Conservation (phyloP, 2,329 filamentous ascomycete species). For the Thelonectria blattea region DNA sequence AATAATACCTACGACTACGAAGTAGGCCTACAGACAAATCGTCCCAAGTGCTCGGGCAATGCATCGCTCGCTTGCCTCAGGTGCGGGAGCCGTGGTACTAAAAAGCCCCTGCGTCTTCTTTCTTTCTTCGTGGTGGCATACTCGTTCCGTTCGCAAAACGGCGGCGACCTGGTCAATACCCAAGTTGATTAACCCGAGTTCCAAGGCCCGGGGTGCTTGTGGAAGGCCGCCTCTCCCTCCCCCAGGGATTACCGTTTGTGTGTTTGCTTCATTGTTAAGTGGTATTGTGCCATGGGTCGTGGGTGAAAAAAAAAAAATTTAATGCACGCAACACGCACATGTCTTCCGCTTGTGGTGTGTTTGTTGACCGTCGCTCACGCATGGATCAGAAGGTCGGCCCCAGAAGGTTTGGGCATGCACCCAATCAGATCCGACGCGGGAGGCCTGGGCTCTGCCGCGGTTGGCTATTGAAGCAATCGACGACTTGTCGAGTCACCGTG, state of each 20-base stretch:
- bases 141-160: constrained; percentile 6
- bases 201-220: constrained; percentile 12
- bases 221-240: background rate
- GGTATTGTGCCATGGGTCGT: constrained; percentile 27
- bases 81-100: background rate
- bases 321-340: constrained; percentile 41
- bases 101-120: constrained; percentile 1
- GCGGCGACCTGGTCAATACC: constrained; percentile 3
- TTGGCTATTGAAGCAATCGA: constrained; percentile 17
- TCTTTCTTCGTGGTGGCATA: background rate
- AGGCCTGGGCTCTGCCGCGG: constrained; percentile 26
- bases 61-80: constrained; percentile 23
- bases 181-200: background rate
- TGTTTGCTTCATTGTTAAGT: constrained; percentile 13
- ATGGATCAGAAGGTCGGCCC: constrained; percentile 34
- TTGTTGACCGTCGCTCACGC: constrained; percentile 30
- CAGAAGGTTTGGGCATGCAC: constrained; percentile 24
- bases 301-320: constrained; percentile 17
- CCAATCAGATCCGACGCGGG: constrained; percentile 38
- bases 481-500: constrained; percentile 13
- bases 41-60: constrained; percentile 23
- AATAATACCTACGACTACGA: background rate
- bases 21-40: constrained; percentile 13
- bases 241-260: constrained; percentile 3
- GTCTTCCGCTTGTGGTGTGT: constrained; percentile 36